Percentiles rank a stretch among this genome's conserved stretches.
Conservation (phyloP, 192 early-diverging fungal genomes). For the Backusella morwellensis region DNA sequence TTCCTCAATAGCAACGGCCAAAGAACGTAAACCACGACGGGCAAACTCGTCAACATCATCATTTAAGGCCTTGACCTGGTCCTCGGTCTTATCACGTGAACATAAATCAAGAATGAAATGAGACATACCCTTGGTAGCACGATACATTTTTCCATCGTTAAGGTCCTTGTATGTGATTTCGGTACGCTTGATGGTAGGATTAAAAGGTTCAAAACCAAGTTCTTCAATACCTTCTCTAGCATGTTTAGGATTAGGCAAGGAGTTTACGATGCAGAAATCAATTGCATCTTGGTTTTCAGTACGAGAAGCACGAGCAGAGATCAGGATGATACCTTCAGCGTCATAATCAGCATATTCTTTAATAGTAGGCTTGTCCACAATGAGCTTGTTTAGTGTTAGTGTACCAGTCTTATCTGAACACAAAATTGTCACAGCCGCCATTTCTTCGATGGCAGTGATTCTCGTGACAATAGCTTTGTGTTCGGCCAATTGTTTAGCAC, state of each 20-base stretch:
- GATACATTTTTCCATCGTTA: conserved; percentile 61
- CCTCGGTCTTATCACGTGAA: conserved; percentile 67
- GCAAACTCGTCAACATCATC: conserved; percentile 70
- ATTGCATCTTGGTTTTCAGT: conserved; percentile 80
- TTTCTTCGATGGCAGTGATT: conserved; percentile 79
- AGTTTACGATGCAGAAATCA: conserved; percentile 71
- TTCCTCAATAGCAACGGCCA: conserved; percentile 64
- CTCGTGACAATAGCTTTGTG: conserved; percentile 82
- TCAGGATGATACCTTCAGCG: conserved; percentile 59
- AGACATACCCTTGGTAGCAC: conserved; percentile 75
- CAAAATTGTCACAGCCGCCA: conserved; percentile 79
- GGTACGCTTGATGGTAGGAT: conserved; percentile 78
- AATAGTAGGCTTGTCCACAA: conserved; percentile 67
- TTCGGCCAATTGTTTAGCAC: conserved; percentile 79
- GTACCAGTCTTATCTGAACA: conserved; percentile 97
- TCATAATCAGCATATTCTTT: conserved; percentile 64
- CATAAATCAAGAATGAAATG: conserved; percentile 71
- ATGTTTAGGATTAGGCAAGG: conserved; percentile 51
- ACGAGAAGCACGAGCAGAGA: conserved; percentile 75
- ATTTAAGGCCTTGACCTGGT: conserved; percentile 42
- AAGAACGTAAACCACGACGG: conserved; percentile 65
- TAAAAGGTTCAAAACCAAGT: conserved; percentile 70
- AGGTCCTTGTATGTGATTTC: conserved; percentile 64
- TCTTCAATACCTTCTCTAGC: conserved; percentile 67
- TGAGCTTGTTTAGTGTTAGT: conserved; percentile 85